phyloP scores from a whole-genome alignment of 108 stramenopile genomes.

The Cyclotella baltica region DNA sequence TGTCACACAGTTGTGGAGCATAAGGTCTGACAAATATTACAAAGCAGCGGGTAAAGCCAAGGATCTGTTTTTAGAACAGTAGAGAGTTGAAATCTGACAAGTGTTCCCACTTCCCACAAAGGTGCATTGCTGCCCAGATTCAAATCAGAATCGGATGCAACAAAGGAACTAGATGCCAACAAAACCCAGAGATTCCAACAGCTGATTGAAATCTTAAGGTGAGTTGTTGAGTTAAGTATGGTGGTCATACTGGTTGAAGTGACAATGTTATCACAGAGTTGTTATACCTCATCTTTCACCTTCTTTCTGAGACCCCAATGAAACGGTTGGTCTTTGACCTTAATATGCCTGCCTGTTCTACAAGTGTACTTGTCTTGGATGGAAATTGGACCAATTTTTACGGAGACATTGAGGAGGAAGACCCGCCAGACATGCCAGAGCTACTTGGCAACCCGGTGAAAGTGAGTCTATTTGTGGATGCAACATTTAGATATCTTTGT shows the following conservation, averaged over 20 bases:
- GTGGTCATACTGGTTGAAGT: conserved; percentile 41
- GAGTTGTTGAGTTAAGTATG: too few species aligned
- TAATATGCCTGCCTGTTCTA: neutral
- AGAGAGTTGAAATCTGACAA: too few species aligned
- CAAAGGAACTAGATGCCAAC: conserved; percentile 1
- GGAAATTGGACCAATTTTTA: conserved; percentile 45
- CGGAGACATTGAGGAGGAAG: conserved; percentile 25
- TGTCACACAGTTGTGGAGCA: too few species aligned
- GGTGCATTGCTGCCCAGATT: too few species aligned
- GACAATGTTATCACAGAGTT: conserved; percentile 48
- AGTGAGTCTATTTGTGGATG: conserved; percentile 26
- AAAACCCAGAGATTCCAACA: too few species aligned
- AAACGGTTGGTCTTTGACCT: neutral
- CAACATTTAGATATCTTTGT: neutral
- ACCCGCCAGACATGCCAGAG: conserved; percentile 20
- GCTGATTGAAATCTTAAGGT: conserved; percentile 53
- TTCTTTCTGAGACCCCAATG: conserved; percentile 1
- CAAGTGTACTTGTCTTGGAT: neutral
- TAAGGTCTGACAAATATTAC: too few species aligned
- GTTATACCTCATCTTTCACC: conserved; percentile 19
- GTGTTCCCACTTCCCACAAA: too few species aligned
- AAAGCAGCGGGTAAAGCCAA: too few species aligned
- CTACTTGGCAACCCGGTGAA: conserved; percentile 25
- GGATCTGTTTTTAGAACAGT: too few species aligned
- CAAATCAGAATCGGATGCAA: too few species aligned